Evolutionary conservation across 139 green algal genomes (phyloP).

Genomic region (Spirogloea muscicola): DNA sequence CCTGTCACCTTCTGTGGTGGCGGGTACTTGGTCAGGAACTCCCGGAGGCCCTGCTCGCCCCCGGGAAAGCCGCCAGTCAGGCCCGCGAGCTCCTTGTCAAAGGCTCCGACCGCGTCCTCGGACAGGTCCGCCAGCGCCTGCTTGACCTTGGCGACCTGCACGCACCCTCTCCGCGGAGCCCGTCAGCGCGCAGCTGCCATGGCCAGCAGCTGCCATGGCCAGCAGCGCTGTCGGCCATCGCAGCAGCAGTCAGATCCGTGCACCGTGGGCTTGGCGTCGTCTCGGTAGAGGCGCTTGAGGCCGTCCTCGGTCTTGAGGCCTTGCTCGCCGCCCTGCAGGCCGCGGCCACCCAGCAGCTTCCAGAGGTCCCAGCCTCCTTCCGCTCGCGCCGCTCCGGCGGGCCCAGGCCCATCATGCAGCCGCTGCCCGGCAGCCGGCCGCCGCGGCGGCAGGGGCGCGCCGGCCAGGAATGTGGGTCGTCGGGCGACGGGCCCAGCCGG

Average conservation of each 20-base stretch:
- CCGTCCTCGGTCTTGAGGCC: background rate
- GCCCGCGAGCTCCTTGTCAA: constrained; percentile 40
- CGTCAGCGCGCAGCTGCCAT: too few relatives aligned
- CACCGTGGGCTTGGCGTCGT: constrained; percentile 4
- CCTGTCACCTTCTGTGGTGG: constrained; percentile 15
- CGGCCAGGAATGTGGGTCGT: too few relatives aligned
- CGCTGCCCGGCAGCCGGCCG: too few relatives aligned
- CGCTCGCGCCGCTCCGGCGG: too few relatives aligned
- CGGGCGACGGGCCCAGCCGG: too few relatives aligned
- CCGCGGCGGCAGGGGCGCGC: too few relatives aligned
- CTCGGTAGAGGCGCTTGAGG: constrained; percentile 1
- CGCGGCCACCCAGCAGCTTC: constrained; percentile 19
- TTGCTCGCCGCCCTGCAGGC: constrained; percentile 3
- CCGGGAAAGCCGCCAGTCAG: constrained; percentile 40
- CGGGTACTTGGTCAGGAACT: constrained; percentile 19
- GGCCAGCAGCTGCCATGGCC: too few relatives aligned
- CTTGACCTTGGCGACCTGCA: background rate
- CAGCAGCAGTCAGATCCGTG: too few relatives aligned
- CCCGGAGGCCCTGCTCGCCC: constrained; percentile 24
- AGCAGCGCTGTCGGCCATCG: too few relatives aligned
- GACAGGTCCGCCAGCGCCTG: constrained; percentile 1
- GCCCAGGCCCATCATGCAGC: too few relatives aligned
- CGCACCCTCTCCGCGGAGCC: too few relatives aligned
- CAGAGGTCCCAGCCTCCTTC: constrained; percentile 16
- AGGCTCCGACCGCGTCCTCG: constrained; percentile 4